Evolutionary conservation across 495 filamentous ascomycete genomes (phyloP), one percentile per base, ranked within the genome.

Genomic region (Rhypophila decipiens): DNA sequence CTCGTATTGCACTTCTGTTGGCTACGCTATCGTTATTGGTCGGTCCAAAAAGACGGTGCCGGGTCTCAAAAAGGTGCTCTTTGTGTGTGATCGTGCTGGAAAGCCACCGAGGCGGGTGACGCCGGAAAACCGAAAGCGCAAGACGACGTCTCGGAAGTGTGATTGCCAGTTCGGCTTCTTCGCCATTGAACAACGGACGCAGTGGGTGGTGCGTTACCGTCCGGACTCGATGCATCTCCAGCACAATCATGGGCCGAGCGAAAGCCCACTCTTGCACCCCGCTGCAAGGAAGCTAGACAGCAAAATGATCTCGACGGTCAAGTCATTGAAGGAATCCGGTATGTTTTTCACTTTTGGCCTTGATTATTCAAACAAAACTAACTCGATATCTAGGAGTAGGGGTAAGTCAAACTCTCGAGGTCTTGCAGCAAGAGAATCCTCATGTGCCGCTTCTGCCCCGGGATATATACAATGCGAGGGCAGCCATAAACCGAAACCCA

Each of bases 81-180:
- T 79, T 44, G 75, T 77, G 15, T 79, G 76, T 53, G 76, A 79
- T 53, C 69, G 74, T 33, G 75, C 75, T 2, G 76, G 76, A 17
- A 77, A 71, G 35, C 72, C 72, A n/a, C 72, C 72, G 15, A 70
- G 61, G 24, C 67, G 72, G 10, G 74, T 79, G 31, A 71, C 64
- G 42, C 73, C 74, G 1, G 75, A 76, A 53, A 62, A 68, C 48
- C 67, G 76, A 39, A 76, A 78, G 58, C 66, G 76, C 17, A 78
- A 76, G 56, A 79, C 76, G 2, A 77, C 74, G 15, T 77, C 74
- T 23, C 65, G 76, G 23, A 79, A 79, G 51, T 77, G 74, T 47
- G 76, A 77, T 39, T 79, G 76, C 51, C 73, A 72, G 36, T 79
- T 79, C 48, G 75, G 76, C 9, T 77, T 79, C 47, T 79, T 77